These are phyloP conservation scores for Backusella tarrabulga DNA, from an alignment of 192 early-diverging fungal species.

Conservation along the genomic window DNA sequence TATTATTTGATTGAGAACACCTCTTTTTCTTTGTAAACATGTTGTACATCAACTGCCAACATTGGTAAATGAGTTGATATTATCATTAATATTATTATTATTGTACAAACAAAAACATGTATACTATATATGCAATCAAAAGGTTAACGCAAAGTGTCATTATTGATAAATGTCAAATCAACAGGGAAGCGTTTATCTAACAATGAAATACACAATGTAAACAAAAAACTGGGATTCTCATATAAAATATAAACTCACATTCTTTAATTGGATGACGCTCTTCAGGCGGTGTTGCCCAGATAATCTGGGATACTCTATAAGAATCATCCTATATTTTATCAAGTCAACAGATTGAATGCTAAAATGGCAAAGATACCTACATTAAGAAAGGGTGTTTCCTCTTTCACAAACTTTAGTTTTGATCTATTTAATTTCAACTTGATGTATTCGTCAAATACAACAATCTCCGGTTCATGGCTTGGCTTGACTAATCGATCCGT, in stretches of 20 bases:
- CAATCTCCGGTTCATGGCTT: slow-evolving; percentile 63
- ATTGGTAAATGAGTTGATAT: no score
- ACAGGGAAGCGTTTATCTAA: not conserved
- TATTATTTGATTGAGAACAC: no score
- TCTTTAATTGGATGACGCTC: not conserved
- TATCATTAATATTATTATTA: no score
- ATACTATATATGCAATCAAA: not conserved
- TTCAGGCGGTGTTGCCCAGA: slow-evolving; percentile 26
- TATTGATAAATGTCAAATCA: not conserved
- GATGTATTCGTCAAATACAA: slow-evolving; percentile 82
- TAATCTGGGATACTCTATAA: slow-evolving; percentile 24
- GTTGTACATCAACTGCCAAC: no score
- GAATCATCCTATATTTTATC: slow-evolving; percentile 19
- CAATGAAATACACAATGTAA: not conserved
- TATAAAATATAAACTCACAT: not conserved
- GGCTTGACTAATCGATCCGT: slow-evolving; percentile 65
- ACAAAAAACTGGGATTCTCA: not conserved
- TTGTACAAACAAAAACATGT: not conserved
- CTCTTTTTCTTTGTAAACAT: no score
- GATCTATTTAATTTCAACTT: slow-evolving; percentile 80
- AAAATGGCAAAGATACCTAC: not conserved
- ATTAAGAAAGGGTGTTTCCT: slow-evolving; percentile 41
- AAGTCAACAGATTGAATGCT: no score
- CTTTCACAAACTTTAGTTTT: slow-evolving; percentile 70
- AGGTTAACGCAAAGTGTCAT: not conserved